Base-by-base conservation (phyloP, 768 basidiomycete species). In the Chiua virens region DNA sequence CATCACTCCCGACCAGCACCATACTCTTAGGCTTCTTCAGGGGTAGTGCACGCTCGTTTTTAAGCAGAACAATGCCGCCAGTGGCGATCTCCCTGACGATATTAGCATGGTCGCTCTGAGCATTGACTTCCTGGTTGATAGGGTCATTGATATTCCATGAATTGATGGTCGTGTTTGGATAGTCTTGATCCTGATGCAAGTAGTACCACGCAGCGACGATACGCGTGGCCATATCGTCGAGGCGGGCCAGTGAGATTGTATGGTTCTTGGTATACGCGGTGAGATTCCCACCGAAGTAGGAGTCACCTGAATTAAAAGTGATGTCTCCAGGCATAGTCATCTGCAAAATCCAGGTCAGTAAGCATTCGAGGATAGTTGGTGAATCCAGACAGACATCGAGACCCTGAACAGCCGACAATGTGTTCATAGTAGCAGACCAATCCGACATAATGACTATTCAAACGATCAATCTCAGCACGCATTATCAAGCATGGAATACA, bases 311-410 rank as follows among this genome's bases (percentile, higher is more conserved):
- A 32, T 57, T 61, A 18, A 71, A 61, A 22, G 67, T 69, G 36
- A 79, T 74, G 52, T 83, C 85, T 60, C 85, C 85, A 42, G 86
- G 85, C 85, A 87, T 87, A 1, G 81, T 84, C 85, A 86, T 84
- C 83, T 85, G 25, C 47, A 22, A 47, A 32, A 28, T 45, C 5
- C 36, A 23, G 37, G n/a, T 49, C 10, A 60, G 45, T n/a, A 38
- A 15, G 9, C 15, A 23, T 27, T 7, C 18, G 20, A 9, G 28
- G n/a, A 25, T 4, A 28, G 14, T 20, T 1, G 4, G 6, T 1
- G 2, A 5, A 28, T 45, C 59, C 34, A n/a, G n/a, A 28, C 30
- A 65, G 49, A 82, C 85, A 60, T 86, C 85, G 13, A 86, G 74
- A 17, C 86, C 86, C 28, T 73, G 67, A 53, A 83, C 83, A 11